Conservation (phyloP, 2,329 filamentous ascomycete species). For the Penicillium sp. region DNA sequence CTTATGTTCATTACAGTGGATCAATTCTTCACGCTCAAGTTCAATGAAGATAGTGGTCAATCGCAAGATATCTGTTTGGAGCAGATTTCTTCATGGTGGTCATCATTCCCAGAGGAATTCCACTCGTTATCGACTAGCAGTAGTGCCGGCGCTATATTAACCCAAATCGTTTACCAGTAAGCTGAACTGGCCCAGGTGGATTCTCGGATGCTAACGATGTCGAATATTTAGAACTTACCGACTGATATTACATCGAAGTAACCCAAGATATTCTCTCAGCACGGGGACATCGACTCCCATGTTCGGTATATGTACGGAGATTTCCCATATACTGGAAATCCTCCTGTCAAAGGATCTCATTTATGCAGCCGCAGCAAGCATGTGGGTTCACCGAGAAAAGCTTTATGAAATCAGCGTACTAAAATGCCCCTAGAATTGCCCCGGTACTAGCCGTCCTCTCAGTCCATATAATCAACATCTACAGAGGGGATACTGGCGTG, state of each 20-base stretch:
- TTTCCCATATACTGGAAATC: constrained; percentile 22
- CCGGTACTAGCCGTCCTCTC: constrained; percentile 13
- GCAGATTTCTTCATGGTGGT: constrained; percentile 12
- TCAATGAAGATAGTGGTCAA: constrained; percentile 3
- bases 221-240: constrained; percentile 10
- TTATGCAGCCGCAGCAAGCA: constrained; percentile 10
- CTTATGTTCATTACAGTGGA: constrained; percentile 7
- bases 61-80: constrained; percentile 15
- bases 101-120: constrained; percentile 8
- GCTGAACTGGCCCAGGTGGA: neutral
- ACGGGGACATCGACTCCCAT: constrained; percentile 12
- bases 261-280: constrained; percentile 12
- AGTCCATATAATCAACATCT: constrained; percentile 21
- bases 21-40: constrained; percentile 10
- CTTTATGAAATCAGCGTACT: neutral
- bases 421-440: constrained; percentile 9
- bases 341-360: constrained; percentile 18
- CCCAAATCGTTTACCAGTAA: constrained; percentile 13
- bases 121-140: constrained; percentile 7
- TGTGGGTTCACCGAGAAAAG: neutral
- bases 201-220: no score
- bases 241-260: constrained; percentile 10
- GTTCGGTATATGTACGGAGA: constrained; percentile 17
- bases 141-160: constrained; percentile 13
- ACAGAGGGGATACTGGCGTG: constrained; percentile 9